Percentiles rank a stretch among this genome's conserved stretches.
Evolutionary conservation across 2,329 filamentous ascomycete species (phyloP).

Genomic region (Phialophora tarda): DNA sequence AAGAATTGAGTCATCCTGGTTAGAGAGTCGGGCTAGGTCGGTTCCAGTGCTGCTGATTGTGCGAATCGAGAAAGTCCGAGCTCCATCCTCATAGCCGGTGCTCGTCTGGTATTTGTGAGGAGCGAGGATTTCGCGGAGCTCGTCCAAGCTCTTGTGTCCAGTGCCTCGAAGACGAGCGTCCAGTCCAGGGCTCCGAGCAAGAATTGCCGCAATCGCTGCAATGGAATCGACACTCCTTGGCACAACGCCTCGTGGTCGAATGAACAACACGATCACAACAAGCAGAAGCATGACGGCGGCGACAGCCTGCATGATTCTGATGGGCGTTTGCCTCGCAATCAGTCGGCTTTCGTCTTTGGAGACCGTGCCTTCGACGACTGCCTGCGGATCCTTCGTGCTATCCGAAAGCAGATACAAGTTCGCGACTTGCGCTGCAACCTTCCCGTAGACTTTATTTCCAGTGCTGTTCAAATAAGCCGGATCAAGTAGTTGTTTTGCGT

Average conservation of each 20-base stretch:
- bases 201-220: conserved; percentile 31
- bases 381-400: not conserved
- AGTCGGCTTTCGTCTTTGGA: conserved; percentile 26
- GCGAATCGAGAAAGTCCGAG: conserved; percentile 29
- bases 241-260: conserved; percentile 28
- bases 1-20: not conserved
- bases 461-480: conserved; percentile 23
- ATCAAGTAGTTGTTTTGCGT: conserved; percentile 25
- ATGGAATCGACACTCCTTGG: conserved; percentile 33
- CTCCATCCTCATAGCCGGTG: conserved; percentile 21
- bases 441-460: conserved; percentile 15
- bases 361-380: conserved; percentile 23
- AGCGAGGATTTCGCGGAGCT: conserved; percentile 19
- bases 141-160: conserved; percentile 25
- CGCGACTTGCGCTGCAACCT: conserved; percentile 30
- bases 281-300: conserved; percentile 26
- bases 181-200: conserved; percentile 31
- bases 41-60: conserved; percentile 10
- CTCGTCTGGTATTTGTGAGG: conserved; percentile 26
- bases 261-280: conserved; percentile 25
- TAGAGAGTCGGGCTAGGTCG: not conserved
- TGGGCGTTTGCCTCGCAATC: conserved; percentile 21
- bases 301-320: conserved; percentile 31
- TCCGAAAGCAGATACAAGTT: conserved; percentile 29
- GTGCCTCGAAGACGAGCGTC: conserved; percentile 24